A percentile compares a stretch with the other conserved stretches of the same genome.
Conservation (phyloP, 2,329 filamentous ascomycete genomes). For the Colletotrichum godetiae region DNA sequence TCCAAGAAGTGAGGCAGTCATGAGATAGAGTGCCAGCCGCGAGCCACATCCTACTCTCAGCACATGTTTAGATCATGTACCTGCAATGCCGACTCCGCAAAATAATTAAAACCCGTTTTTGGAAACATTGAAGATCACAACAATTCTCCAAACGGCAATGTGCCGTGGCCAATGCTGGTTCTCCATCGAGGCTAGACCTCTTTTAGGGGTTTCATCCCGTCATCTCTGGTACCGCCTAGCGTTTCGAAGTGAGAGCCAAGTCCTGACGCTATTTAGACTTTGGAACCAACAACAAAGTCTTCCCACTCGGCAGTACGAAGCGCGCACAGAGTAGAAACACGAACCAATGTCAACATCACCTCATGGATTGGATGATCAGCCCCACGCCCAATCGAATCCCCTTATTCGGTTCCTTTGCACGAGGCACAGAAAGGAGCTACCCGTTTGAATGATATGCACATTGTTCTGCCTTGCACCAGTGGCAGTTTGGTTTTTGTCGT, state of each 20-base stretch:
- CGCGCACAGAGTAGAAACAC: background rate
- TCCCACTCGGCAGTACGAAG: background rate
- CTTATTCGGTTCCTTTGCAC: background rate
- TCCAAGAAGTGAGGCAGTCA: no score
- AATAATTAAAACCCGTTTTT: no score
- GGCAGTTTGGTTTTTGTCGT: no score
- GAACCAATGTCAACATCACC: background rate
- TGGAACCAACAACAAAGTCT: background rate
- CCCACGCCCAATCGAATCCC: background rate
- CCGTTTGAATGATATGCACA: no score
- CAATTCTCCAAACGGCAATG: background rate
- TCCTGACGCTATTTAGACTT: background rate
- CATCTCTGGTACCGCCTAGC: background rate
- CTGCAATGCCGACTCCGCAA: no score
- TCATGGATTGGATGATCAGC: background rate
- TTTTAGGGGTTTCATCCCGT: constrained; percentile 10
- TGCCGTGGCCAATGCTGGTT: background rate
- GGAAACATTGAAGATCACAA: background rate
- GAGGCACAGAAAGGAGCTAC: background rate
- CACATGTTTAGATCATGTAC: no score
- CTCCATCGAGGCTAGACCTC: background rate
- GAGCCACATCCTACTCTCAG: no score
- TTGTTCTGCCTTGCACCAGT: no score
- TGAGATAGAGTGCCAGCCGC: no score
- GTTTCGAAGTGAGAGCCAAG: constrained; percentile 1